Base-by-base conservation (phyloP, 768 basidiomycete species). In the Psilocybe azurescens region DNA sequence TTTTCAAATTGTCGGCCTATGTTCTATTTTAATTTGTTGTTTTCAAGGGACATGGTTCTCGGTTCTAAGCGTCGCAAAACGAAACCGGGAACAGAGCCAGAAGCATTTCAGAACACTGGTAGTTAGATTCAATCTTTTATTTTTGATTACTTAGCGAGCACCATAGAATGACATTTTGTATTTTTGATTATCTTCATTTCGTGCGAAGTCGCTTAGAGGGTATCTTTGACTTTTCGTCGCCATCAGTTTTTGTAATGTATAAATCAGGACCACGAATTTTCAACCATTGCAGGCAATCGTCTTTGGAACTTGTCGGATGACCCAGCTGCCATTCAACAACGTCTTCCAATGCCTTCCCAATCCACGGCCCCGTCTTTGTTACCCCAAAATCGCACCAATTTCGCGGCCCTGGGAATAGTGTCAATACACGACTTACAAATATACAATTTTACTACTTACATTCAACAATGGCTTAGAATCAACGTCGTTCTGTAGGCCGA, bases 321-420 rank as follows among this genome's bases (percentile, higher is more conserved):
- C 86, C 88, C 6, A 99, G 81, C 68, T 95, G 94, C 96, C 95
- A 99, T 62, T 89, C 85, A 18, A 94, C 70, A 28, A 98, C 81
- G 51, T 81, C 83, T n/a, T 81, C 77, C 18, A 94, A 78, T 5
- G 89, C 81, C 30, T 81, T 75, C 33, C 85, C 84, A 5, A 89
- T 86, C 86, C 94, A 89, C 1, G 86, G 83, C 1, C 95, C 95
- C 1, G 88, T 83, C 63, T 81, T 86, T 2, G 74, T 71, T 16
- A 79, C 79, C 1, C 76, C 82, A 5, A 96, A 24, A 85, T 72
- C 20, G 74, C 62, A 2, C 83, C 75, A 36, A 95, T 79, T 58
- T 90, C 86, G 30, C 80, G 84, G 1, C 96, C 96, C 96, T 97
- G 36, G 24, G 65, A 56, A 53, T 29, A 60, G 61, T 47, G 52